Percentiles rank a stretch among this genome's conserved stretches.
phyloP scores from a whole-genome alignment of 2,329 filamentous ascomycete genomes.

The Clonostachys rhizophaga region DNA sequence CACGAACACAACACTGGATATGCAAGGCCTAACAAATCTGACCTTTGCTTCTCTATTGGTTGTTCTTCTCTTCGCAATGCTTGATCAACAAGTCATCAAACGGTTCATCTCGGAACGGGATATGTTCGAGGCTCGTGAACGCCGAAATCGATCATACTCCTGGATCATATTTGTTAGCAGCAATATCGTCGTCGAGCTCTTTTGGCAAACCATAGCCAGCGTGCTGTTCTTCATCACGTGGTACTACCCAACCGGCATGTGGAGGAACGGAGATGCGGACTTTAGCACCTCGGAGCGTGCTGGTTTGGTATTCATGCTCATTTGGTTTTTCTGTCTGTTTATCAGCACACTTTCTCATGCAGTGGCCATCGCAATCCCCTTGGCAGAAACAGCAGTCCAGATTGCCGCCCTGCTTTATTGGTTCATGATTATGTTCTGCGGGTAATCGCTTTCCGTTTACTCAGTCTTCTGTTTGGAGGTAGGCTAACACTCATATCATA shows the following conservation, averaged over 20 bases:
- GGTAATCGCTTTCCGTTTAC: constrained; percentile 48
- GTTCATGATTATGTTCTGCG: background rate
- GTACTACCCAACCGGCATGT: constrained; percentile 65
- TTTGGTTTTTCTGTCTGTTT: constrained; percentile 61
- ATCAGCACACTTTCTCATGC: constrained; percentile 49
- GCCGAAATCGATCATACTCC: constrained; percentile 62
- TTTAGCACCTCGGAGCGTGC: constrained; percentile 52
- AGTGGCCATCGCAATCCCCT: too few species aligned
- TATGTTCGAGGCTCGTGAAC: constrained; percentile 66
- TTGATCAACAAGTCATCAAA: constrained; percentile 57
- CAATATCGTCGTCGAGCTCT: constrained; percentile 8
- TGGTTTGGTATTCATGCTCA: constrained; percentile 61
- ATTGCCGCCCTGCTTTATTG: constrained; percentile 51
- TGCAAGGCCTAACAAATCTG: too few species aligned
- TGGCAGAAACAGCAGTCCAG: constrained; percentile 43
- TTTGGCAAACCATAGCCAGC: constrained; percentile 13
- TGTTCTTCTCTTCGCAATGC: constrained; percentile 53
- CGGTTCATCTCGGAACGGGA: constrained; percentile 39
- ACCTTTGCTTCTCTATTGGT: too few species aligned
- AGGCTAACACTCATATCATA: constrained; percentile 31
- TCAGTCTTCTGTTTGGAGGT: constrained; percentile 57
- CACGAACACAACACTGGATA: too few species aligned
- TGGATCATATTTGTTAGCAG: constrained; percentile 65
- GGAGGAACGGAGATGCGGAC: constrained; percentile 20
- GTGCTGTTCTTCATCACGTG: constrained; percentile 60